Conservation (phyloP, 192 early-diverging fungal species). For the Funneliformis geosporum region DNA sequence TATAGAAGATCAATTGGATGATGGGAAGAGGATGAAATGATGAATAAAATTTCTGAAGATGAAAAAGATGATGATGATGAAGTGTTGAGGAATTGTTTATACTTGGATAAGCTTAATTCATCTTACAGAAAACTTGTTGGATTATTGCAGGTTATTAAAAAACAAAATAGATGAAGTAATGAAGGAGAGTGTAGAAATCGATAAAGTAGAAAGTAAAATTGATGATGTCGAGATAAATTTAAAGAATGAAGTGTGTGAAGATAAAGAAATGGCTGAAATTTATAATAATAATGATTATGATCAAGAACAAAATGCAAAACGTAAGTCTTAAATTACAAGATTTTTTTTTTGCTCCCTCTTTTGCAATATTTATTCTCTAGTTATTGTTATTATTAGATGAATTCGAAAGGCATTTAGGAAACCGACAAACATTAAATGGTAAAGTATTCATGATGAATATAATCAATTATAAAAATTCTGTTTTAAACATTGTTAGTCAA, state of each 20-base stretch:
- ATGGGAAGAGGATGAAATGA: neutral
- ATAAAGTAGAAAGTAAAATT: neutral
- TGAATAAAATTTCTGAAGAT: neutral
- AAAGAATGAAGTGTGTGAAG: neutral
- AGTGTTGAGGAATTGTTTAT: neutral
- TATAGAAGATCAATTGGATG: neutral
- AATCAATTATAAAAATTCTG: conserved; percentile 32
- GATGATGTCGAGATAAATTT: neutral
- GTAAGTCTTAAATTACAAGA: neutral
- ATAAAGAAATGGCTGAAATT: neutral
- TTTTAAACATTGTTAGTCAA: conserved; percentile 38
- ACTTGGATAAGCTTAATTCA: neutral
- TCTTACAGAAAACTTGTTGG: conserved; percentile 7
- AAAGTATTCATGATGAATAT: conserved; percentile 37
- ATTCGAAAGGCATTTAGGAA: conserved; percentile 45
- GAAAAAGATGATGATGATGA: neutral
- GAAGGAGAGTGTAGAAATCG: neutral
- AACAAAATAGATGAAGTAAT: neutral
- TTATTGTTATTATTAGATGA: conserved; percentile 3
- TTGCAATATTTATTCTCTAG: neutral
- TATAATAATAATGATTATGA: neutral
- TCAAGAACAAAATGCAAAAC: neutral
- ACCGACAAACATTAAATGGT: conserved; percentile 35
- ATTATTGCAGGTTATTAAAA: conserved; percentile 3
- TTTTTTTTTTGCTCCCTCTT: too few species aligned